Base-by-base conservation (phyloP, 2,329 filamentous ascomycete species). In the Calonectria ilicicola region DNA sequence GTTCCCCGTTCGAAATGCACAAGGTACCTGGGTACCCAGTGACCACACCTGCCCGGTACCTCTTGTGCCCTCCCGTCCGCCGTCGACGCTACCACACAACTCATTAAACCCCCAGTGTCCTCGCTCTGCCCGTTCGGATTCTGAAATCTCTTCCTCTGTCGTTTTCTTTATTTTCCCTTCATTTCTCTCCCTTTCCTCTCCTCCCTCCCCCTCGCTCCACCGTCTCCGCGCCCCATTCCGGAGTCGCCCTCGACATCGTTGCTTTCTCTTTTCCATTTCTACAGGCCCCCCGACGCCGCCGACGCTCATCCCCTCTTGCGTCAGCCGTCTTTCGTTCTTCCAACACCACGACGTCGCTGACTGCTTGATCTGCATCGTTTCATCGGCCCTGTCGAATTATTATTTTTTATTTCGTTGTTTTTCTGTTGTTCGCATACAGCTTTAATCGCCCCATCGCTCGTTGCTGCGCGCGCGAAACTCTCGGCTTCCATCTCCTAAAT, bases 361-460 rank as follows among this genome's bases (percentile, higher is more conserved):
- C 51, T 72, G 73, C 74, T 80, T 78, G 77, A 80, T 75, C 78
- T 78, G 73, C 76, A 75, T 76, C 75, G 72, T 58, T 68, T 73
- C 69, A 67, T 75, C 67, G 77, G 76, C 71, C 73, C 75, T 78
- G 75, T 79, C 79, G 76, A 80, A 78, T 78, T 75, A 74, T 80
- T 79, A 76, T 72, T 74, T 58, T 69, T 79, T 79, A 77, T 67
- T 74, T 75, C 76, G 75, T 79, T 77, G 76, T 76, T 81, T 80
- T 76, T 79, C 84, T 82, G 84, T 86, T 82, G 84, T 86, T 86
- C 84, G 83, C 79, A 82, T 84, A 83, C 83, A 82, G 80, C 82
- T 83, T 83, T 85, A 84, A 85, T 86, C 81, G 80, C 80, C 73
- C 75, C 75, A 78, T 80, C 77, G 73, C 74, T 72, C 72, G 72